These are phyloP conservation scores for Inonotus obliquus DNA, from an alignment of 1,284 basidiomycete species.

Conservation along the genomic window DNA sequence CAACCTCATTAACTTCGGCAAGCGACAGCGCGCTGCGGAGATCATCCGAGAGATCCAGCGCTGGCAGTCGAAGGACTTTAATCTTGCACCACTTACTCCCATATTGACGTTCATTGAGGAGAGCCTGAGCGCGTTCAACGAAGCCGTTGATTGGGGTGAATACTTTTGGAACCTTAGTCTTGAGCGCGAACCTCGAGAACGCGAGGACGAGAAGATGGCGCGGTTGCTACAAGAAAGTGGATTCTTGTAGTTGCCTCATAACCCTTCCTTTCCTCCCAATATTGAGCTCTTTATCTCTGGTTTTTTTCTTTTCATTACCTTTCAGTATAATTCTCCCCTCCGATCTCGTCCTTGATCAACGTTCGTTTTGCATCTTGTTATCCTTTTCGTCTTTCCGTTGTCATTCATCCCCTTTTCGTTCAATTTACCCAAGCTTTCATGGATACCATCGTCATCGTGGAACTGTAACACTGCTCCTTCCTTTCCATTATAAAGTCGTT, in stretches of 20 bases:
- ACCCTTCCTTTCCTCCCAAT: not conserved
- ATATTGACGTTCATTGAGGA: slow-evolving; percentile 79
- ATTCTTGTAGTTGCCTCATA: slow-evolving; percentile 49
- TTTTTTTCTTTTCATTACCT: not conserved
- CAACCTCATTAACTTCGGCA: slow-evolving; percentile 91
- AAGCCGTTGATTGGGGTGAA: slow-evolving; percentile 44
- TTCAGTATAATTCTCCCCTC: not conserved
- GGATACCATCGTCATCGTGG: slow-evolving; percentile 12
- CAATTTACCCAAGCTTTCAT: not conserved
- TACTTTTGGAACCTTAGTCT: slow-evolving; percentile 85
- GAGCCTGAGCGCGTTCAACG: slow-evolving; percentile 64
- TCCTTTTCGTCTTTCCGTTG: not conserved
- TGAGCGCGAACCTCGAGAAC: slow-evolving; percentile 85
- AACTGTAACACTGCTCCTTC: slow-evolving; percentile 14
- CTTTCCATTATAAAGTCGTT: not conserved
- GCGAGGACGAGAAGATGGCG: slow-evolving; percentile 90
- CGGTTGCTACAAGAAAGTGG: slow-evolving; percentile 83
- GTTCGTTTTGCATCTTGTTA: not conserved
- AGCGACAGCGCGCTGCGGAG: slow-evolving; percentile 90
- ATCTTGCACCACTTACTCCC: slow-evolving; percentile 65
- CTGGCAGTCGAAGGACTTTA: slow-evolving; percentile 91
- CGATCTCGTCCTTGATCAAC: not conserved
- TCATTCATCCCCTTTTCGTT: not conserved
- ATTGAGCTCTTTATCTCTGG: not conserved
- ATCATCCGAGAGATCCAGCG: slow-evolving; percentile 95